Percentiles rank a stretch among this genome's conserved stretches.
phyloP scores from a whole-genome alignment of 208 protist species.

The Trypanosoma mega region DNA sequence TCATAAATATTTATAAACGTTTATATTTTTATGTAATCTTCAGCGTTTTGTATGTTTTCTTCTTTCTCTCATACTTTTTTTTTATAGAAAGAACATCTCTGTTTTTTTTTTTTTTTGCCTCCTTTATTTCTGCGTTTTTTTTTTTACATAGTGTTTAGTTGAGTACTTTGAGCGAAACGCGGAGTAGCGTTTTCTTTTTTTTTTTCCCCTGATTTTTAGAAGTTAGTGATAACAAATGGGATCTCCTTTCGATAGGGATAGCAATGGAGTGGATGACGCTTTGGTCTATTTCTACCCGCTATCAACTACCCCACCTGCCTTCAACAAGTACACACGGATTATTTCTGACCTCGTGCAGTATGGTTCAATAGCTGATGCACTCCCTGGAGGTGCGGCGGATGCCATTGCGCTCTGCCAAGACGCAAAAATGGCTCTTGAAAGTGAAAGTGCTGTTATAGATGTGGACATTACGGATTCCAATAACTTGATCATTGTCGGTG shows the following conservation, averaged over 20 bases:
- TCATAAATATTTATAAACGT: too few species aligned
- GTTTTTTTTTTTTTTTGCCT: slow-evolving; percentile 22
- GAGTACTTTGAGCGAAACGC: background rate
- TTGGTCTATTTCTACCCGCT: slow-evolving; percentile 45
- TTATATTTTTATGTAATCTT: slow-evolving; percentile 13
- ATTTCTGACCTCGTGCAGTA: slow-evolving; percentile 71
- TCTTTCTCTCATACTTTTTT: too few species aligned
- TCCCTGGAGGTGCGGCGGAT: slow-evolving; percentile 49
- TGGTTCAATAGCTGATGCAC: slow-evolving; percentile 53
- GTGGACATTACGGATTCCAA: slow-evolving; percentile 42
- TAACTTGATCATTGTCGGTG: slow-evolving; percentile 76
- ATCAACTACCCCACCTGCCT: slow-evolving; percentile 30
- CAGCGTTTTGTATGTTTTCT: background rate
- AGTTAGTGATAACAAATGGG: background rate
- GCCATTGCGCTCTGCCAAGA: slow-evolving; percentile 54
- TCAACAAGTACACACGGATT: slow-evolving; percentile 53
- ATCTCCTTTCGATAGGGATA: background rate
- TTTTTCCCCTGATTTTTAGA: too few species aligned
- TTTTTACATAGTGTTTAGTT: too few species aligned
- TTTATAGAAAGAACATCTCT: too few species aligned
- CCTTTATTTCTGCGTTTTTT: slow-evolving; percentile 9
- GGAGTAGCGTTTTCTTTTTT: too few species aligned
- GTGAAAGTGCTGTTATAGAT: slow-evolving; percentile 54
- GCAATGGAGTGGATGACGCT: background rate
- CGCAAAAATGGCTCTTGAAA: slow-evolving; percentile 37